A percentile compares a stretch with the other conserved stretches of the same genome.
Evolutionary conservation across 805 yeast genomes (phyloP).

Genomic region (Starmerella sp.): DNA sequence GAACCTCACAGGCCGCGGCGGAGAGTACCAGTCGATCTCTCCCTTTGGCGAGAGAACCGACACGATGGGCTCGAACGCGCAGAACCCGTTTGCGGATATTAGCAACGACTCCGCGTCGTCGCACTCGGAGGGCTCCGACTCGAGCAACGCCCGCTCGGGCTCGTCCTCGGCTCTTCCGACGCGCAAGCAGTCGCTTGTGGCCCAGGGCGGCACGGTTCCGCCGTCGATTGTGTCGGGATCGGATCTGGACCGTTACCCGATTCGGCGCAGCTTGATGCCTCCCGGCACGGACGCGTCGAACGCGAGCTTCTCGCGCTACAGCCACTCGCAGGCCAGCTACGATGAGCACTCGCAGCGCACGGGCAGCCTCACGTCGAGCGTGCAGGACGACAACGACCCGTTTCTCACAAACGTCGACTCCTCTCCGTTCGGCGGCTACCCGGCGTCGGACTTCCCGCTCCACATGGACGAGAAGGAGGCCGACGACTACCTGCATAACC

Average conservation of each 20-base stretch:
- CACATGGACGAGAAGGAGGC: slow-evolving; percentile 87
- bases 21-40: slow-evolving; percentile 19
- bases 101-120: slow-evolving; percentile 17
- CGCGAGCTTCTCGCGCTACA: slow-evolving; percentile 18
- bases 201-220: slow-evolving; percentile 3
- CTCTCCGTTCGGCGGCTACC: slow-evolving; percentile 90
- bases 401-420: slow-evolving; percentile 30
- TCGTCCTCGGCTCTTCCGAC: slow-evolving; percentile 1
- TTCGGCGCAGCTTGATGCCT: slow-evolving; percentile 21
- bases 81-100: slow-evolving; percentile 27
- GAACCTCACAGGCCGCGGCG: slow-evolving; percentile 16
- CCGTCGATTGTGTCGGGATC: slow-evolving; percentile 20
- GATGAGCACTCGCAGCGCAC: slow-evolving; percentile 14
- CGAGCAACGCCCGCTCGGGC: slow-evolving; percentile 10
- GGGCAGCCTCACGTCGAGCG: slow-evolving; percentile 13
- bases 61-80: slow-evolving; percentile 6
- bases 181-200: neutral
- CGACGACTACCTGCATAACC: slow-evolving; percentile 91
- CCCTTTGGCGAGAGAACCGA: slow-evolving; percentile 14
- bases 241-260: slow-evolving; percentile 32
- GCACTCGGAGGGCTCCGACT: slow-evolving; percentile 12
- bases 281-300: slow-evolving; percentile 10
- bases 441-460: slow-evolving; percentile 83
- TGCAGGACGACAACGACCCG: slow-evolving; percentile 23
- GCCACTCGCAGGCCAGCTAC: slow-evolving; percentile 13